phyloP scores from a whole-genome alignment of 1,139 yeast species.

The Pichia terricola region DNA sequence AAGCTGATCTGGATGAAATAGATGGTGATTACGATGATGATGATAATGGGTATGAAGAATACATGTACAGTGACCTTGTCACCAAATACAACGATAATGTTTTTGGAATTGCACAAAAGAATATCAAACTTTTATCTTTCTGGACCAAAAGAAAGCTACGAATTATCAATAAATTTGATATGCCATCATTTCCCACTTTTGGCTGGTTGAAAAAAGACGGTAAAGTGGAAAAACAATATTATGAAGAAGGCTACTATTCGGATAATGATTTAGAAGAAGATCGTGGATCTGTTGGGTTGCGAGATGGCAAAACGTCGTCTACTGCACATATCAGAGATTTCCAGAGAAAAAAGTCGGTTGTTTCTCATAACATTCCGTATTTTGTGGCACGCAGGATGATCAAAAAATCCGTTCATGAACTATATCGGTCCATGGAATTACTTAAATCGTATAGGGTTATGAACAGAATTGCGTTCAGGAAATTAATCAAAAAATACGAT shows the following conservation, averaged over 20 bases:
- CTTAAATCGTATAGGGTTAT: constrained; percentile 66
- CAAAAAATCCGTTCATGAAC: constrained; percentile 69
- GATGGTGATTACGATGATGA: constrained; percentile 9
- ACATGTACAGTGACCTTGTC: not conserved
- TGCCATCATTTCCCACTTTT: constrained; percentile 49
- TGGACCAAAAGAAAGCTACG: constrained; percentile 26
- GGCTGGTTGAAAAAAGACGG: constrained; percentile 30
- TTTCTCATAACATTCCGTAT: constrained; percentile 40
- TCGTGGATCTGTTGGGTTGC: constrained; percentile 1
- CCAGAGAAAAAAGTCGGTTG: constrained; percentile 11
- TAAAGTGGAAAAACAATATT: constrained; percentile 25
- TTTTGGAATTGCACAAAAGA: constrained; percentile 12
- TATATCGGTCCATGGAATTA: constrained; percentile 69
- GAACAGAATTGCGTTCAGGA: constrained; percentile 82
- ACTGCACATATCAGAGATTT: constrained; percentile 12
- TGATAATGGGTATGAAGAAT: constrained; percentile 8
- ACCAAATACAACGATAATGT: constrained; percentile 3
- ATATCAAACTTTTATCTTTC: constrained; percentile 14
- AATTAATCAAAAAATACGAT: constrained; percentile 83
- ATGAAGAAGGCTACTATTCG: constrained; percentile 24
- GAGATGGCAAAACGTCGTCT: constrained; percentile 5
- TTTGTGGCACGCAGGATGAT: constrained; percentile 65
- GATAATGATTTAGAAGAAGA: constrained; percentile 13
- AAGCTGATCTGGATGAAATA: constrained; percentile 8
- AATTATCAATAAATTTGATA: constrained; percentile 36